Conservation (phyloP, 2,329 filamentous ascomycete species). For the Xylariales sp. region DNA sequence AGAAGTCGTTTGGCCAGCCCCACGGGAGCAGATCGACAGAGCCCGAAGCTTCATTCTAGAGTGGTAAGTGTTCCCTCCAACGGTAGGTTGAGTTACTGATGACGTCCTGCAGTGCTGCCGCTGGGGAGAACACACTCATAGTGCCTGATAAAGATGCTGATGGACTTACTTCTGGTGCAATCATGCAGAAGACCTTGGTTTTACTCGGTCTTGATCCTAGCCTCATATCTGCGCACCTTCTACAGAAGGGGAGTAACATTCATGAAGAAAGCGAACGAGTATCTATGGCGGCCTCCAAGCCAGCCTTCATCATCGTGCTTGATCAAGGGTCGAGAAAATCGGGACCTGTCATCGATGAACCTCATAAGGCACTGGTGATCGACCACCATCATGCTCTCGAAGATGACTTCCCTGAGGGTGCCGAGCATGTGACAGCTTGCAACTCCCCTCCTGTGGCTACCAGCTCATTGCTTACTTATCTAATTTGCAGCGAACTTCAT, state of each 20-base stretch:
- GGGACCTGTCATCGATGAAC: slow-evolving; percentile 45
- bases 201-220: slow-evolving; percentile 50
- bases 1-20: slow-evolving; percentile 57
- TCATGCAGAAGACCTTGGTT: slow-evolving; percentile 54
- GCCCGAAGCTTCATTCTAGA: slow-evolving; percentile 53
- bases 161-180: slow-evolving; percentile 59
- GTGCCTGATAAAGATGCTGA: slow-evolving; percentile 68
- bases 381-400: slow-evolving; percentile 58
- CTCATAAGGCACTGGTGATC: slow-evolving; percentile 52
- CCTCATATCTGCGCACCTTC: slow-evolving; percentile 53
- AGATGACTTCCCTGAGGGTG: slow-evolving; percentile 51
- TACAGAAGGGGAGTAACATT: slow-evolving; percentile 55
- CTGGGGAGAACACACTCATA: slow-evolving; percentile 50
- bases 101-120: slow-evolving; percentile 36
- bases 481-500: slow-evolving; percentile 56
- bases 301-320: slow-evolving; percentile 57
- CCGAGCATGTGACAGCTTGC: slow-evolving; percentile 57
- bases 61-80: slow-evolving; percentile 39
- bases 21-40: slow-evolving; percentile 45
- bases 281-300: slow-evolving; percentile 44
- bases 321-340: slow-evolving; percentile 59
- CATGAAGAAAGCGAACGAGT: slow-evolving; percentile 48
- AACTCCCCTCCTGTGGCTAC: slow-evolving; percentile 62
- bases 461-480: slow-evolving; percentile 58
- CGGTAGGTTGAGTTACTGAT: neutral